Evolutionary conservation across 2,329 filamentous ascomycete species (phyloP).

Genomic region (Beauveria medogensis): DNA sequence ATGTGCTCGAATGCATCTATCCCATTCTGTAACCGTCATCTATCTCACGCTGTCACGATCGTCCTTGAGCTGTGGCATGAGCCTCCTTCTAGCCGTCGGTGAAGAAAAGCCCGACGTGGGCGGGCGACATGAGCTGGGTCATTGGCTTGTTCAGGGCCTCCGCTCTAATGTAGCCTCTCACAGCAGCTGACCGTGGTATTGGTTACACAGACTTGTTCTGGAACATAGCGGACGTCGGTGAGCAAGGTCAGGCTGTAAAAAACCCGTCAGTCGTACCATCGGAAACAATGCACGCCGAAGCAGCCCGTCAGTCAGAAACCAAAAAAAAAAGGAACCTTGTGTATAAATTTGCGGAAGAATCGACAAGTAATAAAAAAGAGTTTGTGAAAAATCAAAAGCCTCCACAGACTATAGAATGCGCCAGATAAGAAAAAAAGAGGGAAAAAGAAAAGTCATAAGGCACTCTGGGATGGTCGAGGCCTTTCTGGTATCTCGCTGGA

Average conservation of each 20-base stretch:
- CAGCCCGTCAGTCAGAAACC: background rate
- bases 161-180: too few species aligned
- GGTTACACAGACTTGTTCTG: too few species aligned
- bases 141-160: too few species aligned
- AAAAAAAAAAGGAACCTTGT: background rate
- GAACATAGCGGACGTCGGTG: too few species aligned
- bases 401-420: slow-evolving; percentile 9
- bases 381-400: slow-evolving; percentile 6
- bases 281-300: background rate
- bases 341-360: slow-evolving; percentile 7
- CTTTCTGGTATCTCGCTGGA: slow-evolving; percentile 11
- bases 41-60: too few species aligned
- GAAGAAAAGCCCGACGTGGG: too few species aligned
- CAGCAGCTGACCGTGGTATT: too few species aligned
- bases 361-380: slow-evolving; percentile 1
- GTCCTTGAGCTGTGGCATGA: too few species aligned
- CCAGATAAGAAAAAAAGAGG: slow-evolving; percentile 1
- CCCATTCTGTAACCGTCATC: too few species aligned
- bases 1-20: too few species aligned
- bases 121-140: too few species aligned
- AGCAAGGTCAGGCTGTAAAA: background rate
- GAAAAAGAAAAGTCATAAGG: slow-evolving; percentile 7
- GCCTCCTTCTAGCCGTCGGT: too few species aligned
- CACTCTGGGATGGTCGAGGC: slow-evolving; percentile 6
- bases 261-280: background rate